phyloP scores from a whole-genome alignment of 768 basidiomycete species.

The Lactifluus subvellereus region DNA sequence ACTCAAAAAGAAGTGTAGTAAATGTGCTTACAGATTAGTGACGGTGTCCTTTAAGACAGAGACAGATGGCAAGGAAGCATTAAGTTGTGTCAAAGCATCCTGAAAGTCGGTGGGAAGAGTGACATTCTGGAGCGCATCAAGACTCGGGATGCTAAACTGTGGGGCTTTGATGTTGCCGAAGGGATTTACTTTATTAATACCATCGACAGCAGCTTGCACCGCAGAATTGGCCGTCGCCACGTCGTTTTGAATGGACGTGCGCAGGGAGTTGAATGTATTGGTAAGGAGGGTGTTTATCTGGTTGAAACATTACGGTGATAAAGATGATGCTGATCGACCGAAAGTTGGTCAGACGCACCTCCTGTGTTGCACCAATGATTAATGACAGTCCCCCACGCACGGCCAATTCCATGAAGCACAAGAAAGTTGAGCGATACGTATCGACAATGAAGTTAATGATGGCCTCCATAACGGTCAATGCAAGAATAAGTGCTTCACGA shows the following conservation, averaged over 20 bases:
- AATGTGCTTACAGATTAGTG: constrained; percentile 53
- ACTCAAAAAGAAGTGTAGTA: neutral
- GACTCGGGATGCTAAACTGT: constrained; percentile 66
- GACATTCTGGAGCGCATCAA: constrained; percentile 70
- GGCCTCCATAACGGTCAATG: constrained; percentile 79
- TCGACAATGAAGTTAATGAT: constrained; percentile 90
- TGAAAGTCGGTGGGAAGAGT: constrained; percentile 75
- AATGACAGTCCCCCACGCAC: constrained; percentile 76
- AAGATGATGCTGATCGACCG: neutral
- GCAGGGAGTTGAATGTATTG: constrained; percentile 50
- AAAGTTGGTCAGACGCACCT: constrained; percentile 44
- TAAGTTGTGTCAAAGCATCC: constrained; percentile 66
- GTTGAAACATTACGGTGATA: constrained; percentile 9
- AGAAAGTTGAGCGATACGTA: constrained; percentile 85
- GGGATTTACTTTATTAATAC: constrained; percentile 72
- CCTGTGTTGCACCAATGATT: constrained; percentile 76
- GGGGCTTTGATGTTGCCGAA: constrained; percentile 65
- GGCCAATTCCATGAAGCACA: constrained; percentile 90
- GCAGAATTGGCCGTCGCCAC: constrained; percentile 61
- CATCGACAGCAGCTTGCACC: constrained; percentile 56
- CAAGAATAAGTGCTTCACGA: constrained; percentile 61
- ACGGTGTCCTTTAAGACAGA: constrained; percentile 65
- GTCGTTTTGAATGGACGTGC: constrained; percentile 68
- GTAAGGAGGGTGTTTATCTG: constrained; percentile 72
- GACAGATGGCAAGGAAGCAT: constrained; percentile 73